Base-by-base conservation (phyloP, 305 asterid genomes). In the Coffea humblotiana region DNA sequence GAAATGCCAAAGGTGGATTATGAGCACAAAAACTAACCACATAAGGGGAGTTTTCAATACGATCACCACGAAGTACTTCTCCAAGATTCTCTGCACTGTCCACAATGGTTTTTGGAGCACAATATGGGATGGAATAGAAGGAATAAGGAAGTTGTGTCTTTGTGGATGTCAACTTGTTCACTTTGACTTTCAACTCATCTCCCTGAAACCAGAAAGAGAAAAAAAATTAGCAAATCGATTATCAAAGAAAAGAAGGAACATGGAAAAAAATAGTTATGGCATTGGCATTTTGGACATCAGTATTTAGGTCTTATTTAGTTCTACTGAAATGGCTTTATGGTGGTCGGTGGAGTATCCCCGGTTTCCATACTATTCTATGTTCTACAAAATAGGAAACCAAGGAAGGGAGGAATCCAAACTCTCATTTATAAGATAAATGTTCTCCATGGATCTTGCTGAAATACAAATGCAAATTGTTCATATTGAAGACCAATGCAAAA, bases 1-100 rank as follows among this genome's bases (percentile, higher is more conserved):
- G 64, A 35, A 4, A 72, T 52, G 15, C 23, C n/a, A 76, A 60
- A 60, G 8, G 63, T 14, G 78, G 15, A 52, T 40, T 43, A 77
- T 60, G 74, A 71, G 8, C 6, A 40, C n/a, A 77, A 68, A 71
- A 71, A 81, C 90, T 71, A 60, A 94, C 98, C 90, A 85, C 98
- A 82, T 87, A 93, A 82, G 90, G 94, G 60, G 98, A 92, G 89
- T 93, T 93, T 87, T 93, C 98, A 79, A 93, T 93, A 76, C 98
- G 98, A 87, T 93, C 98, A 80, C 98, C 98, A 56, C 94, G 98
- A 86, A 92, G 93, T 78, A 93, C 94, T 90, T 93, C 98, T 76
- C 98, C 98, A 89, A 94, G 98, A 88, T 94, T 94, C 88, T 94
- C 98, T 47, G 97, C 90, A 86, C 94, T 94, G 86, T 94, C 97